Conservation (phyloP, 2,329 filamentous ascomycete genomes). For the Aspergillus uvarum region DNA sequence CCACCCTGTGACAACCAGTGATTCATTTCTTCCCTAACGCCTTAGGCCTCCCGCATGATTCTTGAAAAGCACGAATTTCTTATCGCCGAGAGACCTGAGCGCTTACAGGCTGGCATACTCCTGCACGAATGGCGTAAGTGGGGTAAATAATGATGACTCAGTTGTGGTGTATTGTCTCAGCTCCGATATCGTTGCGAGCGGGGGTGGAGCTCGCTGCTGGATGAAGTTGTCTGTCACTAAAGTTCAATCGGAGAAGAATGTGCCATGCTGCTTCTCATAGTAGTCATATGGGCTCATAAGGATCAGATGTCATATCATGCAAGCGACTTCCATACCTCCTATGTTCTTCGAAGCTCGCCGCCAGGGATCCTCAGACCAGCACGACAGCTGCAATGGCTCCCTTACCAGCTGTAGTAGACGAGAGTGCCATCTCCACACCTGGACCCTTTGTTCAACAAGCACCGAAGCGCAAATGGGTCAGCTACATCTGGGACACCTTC, state of each 20-base stretch:
- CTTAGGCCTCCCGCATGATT: not conserved
- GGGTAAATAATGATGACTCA: not conserved
- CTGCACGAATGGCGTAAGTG: constrained; percentile 1
- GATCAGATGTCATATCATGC: not conserved
- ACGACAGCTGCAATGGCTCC: constrained; percentile 19
- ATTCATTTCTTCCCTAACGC: not conserved
- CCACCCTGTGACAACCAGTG: not conserved
- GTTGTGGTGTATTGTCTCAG: not conserved
- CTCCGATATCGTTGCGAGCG: not conserved
- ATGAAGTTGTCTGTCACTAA: too few species aligned
- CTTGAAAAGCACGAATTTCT: not conserved
- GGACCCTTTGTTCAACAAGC: constrained; percentile 23
- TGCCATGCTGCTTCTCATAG: too few species aligned
- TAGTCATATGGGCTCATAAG: not conserved
- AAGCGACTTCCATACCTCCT: not conserved
- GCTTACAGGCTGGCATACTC: not conserved
- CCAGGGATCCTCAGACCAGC: not conserved
- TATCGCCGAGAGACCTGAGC: not conserved
- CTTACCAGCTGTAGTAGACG: constrained; percentile 10
- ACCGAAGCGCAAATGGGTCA: constrained; percentile 46
- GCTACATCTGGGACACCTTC: constrained; percentile 55
- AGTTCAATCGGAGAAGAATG: too few species aligned
- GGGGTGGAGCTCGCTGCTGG: too few species aligned
- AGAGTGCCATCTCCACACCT: constrained; percentile 11
- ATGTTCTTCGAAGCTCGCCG: not conserved